Percentiles rank a stretch among this genome's conserved stretches.
These are phyloP conservation scores for Penicillium digitatum DNA, from an alignment of 2,329 filamentous ascomycete species.

Conservation along the genomic window DNA sequence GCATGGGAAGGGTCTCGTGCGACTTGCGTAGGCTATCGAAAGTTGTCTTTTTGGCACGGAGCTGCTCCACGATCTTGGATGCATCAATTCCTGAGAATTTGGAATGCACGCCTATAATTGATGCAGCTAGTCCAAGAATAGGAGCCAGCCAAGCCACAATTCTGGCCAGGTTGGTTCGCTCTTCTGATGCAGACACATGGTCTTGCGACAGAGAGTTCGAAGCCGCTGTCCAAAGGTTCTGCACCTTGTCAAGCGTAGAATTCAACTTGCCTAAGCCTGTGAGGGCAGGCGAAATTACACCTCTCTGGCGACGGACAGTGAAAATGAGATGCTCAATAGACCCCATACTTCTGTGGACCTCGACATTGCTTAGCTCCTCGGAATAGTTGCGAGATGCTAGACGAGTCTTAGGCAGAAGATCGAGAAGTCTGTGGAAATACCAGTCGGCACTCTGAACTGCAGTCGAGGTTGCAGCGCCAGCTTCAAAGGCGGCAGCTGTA, in stretches of 20 bases:
- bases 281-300: conserved; percentile 32
- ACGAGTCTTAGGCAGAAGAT: conserved; percentile 66
- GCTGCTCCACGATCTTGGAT: conserved; percentile 40
- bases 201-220: conserved; percentile 25
- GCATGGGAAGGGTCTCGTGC: conserved; percentile 43
- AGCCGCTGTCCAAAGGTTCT: conserved; percentile 32
- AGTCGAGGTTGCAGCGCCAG: conserved; percentile 17
- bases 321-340: conserved; percentile 82
- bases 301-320: conserved; percentile 39
- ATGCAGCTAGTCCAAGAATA: conserved; percentile 60
- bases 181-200: conserved; percentile 12
- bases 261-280: conserved; percentile 31
- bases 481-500: conserved; percentile 44
- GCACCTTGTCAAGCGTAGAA: conserved; percentile 30
- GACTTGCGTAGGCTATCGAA: conserved; percentile 47
- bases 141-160: conserved; percentile 60
- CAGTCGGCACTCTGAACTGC: conserved; percentile 55
- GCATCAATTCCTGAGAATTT: conserved; percentile 58
- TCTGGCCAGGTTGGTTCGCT: conserved; percentile 26
- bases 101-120: conserved; percentile 63
- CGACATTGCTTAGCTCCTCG: conserved; percentile 76
- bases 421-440: conserved; percentile 74
- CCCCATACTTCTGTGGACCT: conserved; percentile 73
- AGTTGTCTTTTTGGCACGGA: conserved; percentile 51
- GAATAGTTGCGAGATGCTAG: conserved; percentile 68